Conservation (phyloP, 352 stramenopile species). For the Pythium oligandrum region DNA sequence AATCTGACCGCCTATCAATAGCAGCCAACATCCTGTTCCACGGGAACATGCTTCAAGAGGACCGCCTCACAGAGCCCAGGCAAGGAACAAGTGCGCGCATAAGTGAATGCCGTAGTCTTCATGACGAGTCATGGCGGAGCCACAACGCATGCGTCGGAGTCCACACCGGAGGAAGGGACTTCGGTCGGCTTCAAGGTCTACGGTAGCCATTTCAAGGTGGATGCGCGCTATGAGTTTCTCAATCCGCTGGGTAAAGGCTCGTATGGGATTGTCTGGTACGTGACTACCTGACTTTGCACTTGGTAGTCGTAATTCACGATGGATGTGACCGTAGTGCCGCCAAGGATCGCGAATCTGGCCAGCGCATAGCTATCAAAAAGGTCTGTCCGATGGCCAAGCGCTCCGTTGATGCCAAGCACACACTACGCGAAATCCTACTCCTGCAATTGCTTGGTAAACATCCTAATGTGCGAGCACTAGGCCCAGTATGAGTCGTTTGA, state of each 20-base stretch:
- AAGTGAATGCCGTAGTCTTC: too few relatives aligned
- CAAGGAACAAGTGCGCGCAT: too few relatives aligned
- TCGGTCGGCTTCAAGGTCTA: slow-evolving; percentile 65
- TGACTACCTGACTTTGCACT: neutral
- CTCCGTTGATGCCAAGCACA: slow-evolving; percentile 82
- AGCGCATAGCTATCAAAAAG: slow-evolving; percentile 90
- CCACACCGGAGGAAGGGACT: too few relatives aligned
- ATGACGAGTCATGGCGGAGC: slow-evolving; percentile 5
- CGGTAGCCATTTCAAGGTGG: slow-evolving; percentile 76
- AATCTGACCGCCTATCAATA: too few relatives aligned
- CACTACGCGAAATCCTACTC: slow-evolving; percentile 83
- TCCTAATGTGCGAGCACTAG: slow-evolving; percentile 43
- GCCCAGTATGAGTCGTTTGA: too few relatives aligned
- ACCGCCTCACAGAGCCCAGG: too few relatives aligned
- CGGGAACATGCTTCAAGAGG: too few relatives aligned
- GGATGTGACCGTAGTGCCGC: slow-evolving; percentile 39
- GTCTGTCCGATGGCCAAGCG: slow-evolving; percentile 84
- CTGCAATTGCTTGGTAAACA: slow-evolving; percentile 87
- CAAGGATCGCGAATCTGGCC: slow-evolving; percentile 63
- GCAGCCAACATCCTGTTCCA: too few relatives aligned
- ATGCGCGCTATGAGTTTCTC: slow-evolving; percentile 81
- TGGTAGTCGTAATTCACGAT: neutral
- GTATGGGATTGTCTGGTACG: slow-evolving; percentile 88
- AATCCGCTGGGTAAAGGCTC: slow-evolving; percentile 88
- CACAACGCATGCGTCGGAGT: too few relatives aligned